Evolutionary conservation across 2,329 filamentous ascomycete species (phyloP), one percentile per base, ranked within the genome.

Genomic region (Byssoonygena ceratinophila): DNA sequence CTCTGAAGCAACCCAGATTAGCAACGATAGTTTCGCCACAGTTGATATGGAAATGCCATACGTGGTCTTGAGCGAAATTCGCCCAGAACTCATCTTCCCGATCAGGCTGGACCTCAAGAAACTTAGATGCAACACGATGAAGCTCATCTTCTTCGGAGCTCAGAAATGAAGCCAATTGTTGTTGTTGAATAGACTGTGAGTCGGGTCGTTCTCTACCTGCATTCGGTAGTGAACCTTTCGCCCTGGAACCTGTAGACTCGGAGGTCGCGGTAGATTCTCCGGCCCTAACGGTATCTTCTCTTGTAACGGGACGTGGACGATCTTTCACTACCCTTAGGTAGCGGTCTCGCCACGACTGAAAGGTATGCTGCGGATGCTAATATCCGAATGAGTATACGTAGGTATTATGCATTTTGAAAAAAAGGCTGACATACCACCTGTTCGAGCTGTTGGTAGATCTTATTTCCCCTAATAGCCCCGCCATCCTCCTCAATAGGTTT

Each of bases 281-380:
- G 4, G 6, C 18, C 6, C 29, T 9, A 1, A 29, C 20, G 37
- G 3, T 18, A 31, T 52, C 50, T n/a, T 52, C 43, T 54, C 46
- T 57, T 27, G 63, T 58, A 12, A 64, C 68, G 16, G 70, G 70
- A 2, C 66, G 66, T 32, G 64, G 62, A 7, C 54, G 62, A 11
- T 66, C 66, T 18, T 65, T 64, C 9, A 75, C 57, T 20, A 56
- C 59, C 55, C 69, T 75, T 12, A 73, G 31, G 57, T 71, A 76
- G n/a, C 73, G 68, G 59, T 72, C 66, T 31, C 74, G 68, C 68
- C 70, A 76, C 29, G 74, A 75, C 59, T 76, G 74, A 58, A 59
- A 75, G 2, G 73, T 68, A 59, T 76, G 74, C 44, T 64, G 60
- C 9, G 72, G 68, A 56, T 71, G 60, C 71, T 73, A 54, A 22